Percentiles rank a stretch among this genome's conserved stretches.
These are phyloP conservation scores for Beauveria medogensis DNA, from an alignment of 2,329 filamentous ascomycete species.

Conservation along the genomic window DNA sequence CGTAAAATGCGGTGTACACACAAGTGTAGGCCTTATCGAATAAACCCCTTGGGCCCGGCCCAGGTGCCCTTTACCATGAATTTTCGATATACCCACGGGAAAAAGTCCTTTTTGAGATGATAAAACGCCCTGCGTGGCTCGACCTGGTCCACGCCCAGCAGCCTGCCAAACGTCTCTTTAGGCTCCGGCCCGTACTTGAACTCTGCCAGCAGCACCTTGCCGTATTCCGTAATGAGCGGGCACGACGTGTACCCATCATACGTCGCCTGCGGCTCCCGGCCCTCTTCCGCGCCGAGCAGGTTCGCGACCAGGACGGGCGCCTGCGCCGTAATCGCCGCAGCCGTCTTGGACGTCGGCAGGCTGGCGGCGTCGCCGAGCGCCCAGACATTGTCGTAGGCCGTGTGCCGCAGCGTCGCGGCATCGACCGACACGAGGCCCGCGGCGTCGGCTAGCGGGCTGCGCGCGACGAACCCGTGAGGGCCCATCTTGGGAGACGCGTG, in stretches of 20 bases:
- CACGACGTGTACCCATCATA: conserved; percentile 52
- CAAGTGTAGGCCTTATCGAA: neutral
- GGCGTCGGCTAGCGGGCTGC: conserved; percentile 45
- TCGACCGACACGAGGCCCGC: conserved; percentile 53
- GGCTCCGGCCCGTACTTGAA: conserved; percentile 57
- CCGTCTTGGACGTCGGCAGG: conserved; percentile 49
- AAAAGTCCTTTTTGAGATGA: conserved; percentile 58
- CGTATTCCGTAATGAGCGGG: conserved; percentile 46
- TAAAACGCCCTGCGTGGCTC: conserved; percentile 50
- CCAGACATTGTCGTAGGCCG: conserved; percentile 49
- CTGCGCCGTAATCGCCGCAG: conserved; percentile 43
- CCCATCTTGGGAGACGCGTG: conserved; percentile 53
- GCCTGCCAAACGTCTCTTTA: conserved; percentile 51
- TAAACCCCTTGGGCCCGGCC: conserved; percentile 49
- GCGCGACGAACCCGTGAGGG: conserved; percentile 44
- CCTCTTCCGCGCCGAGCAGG: conserved; percentile 36
- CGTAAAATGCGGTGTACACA: too few relatives aligned
- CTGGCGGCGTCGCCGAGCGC: conserved; percentile 50
- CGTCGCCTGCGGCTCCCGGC: conserved; percentile 29
- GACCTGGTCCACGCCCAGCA: conserved; percentile 48
- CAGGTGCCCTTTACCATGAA: conserved; percentile 54
- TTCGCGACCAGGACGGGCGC: conserved; percentile 43
- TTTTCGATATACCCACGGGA: conserved; percentile 57
- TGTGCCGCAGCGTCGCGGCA: conserved; percentile 42
- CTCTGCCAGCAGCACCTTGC: conserved; percentile 55